Evolutionary conservation across 805 yeast genomes (phyloP).

Genomic region (Ogataea henricii): DNA sequence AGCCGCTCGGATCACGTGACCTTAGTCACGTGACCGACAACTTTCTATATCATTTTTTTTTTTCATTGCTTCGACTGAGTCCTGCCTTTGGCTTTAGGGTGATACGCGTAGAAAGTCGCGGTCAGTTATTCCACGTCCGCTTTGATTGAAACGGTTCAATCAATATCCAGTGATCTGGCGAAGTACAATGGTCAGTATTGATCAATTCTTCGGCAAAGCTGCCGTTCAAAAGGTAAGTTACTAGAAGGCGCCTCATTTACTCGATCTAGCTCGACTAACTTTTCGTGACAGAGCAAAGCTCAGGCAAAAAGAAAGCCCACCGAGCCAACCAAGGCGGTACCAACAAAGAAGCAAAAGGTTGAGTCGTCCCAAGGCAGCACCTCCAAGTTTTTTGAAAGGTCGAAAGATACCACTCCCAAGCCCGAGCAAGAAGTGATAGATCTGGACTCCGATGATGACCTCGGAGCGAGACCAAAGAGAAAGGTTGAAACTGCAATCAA

Average conservation of each 20-base stretch:
- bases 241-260: neutral
- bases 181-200: conserved; percentile 29
- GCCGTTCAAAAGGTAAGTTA: conserved; percentile 28
- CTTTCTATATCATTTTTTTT: neutral
- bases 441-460: conserved; percentile 18
- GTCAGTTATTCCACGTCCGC: neutral
- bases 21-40: neutral
- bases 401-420: neutral
- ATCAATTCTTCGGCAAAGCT: conserved; percentile 34
- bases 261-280: neutral
- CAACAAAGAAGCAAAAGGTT: conserved; percentile 11
- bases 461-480: neutral
- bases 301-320: conserved; percentile 9
- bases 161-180: neutral
- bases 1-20: neutral
- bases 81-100: neutral
- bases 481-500: neutral
- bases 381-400: neutral
- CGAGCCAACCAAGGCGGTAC: neutral
- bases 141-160: neutral
- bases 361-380: neutral
- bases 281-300: conserved; percentile 5
- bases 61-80: conserved; percentile 1
- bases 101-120: conserved; percentile 1
- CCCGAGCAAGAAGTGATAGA: conserved; percentile 6